Percentiles rank a stretch among this genome's conserved stretches.
Evolutionary conservation across 192 early-diverging fungal species (phyloP).

Genomic region (Pilobolus umbonatus): DNA sequence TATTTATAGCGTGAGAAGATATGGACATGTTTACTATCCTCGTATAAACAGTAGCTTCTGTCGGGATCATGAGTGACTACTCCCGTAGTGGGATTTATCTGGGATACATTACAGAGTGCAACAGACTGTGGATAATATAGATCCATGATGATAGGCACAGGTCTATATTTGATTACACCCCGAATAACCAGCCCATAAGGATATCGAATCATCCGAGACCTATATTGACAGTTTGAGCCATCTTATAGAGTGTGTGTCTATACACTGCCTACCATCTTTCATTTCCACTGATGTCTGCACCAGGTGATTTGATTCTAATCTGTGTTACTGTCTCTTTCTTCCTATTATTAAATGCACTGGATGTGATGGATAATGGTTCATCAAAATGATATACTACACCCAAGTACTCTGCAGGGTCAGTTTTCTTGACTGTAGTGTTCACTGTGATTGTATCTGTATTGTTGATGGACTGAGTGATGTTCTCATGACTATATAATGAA

Average conservation of each 20-base stretch:
- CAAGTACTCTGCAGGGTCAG: constrained; percentile 31
- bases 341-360: constrained; percentile 4
- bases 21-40: neutral
- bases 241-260: neutral
- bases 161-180: constrained; percentile 26
- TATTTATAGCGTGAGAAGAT: neutral
- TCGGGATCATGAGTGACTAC: constrained; percentile 14
- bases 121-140: constrained; percentile 15
- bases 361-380: constrained; percentile 19
- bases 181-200: constrained; percentile 28
- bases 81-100: constrained; percentile 26
- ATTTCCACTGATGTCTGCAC: constrained; percentile 31
- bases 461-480: neutral
- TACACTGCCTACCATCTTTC: constrained; percentile 28
- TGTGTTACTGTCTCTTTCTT: constrained; percentile 13
- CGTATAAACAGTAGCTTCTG: constrained; percentile 17
- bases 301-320: constrained; percentile 31
- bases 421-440: neutral
- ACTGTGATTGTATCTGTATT: neutral
- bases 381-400: constrained; percentile 32
- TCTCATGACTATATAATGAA: neutral
- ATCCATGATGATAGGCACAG: constrained; percentile 8
- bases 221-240: neutral
- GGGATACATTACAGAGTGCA: constrained; percentile 21
- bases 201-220: constrained; percentile 34